Evolutionary conservation across 345 rosid species (phyloP), one percentile per base, ranked within the genome.

Genomic region (Bruguiera sexangula): DNA sequence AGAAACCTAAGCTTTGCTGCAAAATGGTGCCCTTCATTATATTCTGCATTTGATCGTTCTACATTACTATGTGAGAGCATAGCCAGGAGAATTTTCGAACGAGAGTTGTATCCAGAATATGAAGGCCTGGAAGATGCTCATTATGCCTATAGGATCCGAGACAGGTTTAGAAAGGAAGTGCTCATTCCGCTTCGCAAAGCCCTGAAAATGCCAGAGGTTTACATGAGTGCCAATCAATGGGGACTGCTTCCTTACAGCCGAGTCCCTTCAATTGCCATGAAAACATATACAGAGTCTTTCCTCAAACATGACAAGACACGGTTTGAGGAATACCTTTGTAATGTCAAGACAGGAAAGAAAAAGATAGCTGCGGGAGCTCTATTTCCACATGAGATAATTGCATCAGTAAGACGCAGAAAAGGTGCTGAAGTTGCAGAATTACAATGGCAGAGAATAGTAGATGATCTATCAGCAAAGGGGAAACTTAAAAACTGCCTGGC

Each of bases 231-330:
- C 11, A 74, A 68, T 22, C 26, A 62, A 8, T 68, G 78, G 73
- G 15, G 27, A 16, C 9, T 26, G 9, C 64, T 69, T 18, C 73
- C 66, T 69, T 75, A 75, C 74, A 52, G 65, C 43, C 64, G 74
- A 63, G 78, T 75, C 13, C 19, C 78, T 20, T 75, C 74, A 8
- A 66, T 75, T 15, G 74, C 78, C 2, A 75, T 69, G 78, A 75
- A 69, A 66, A 64, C 26, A 32, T 75, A 75, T 53, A 69, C 58
- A 39, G 48, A 21, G 24, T 26, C 29, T n/a, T 69, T 75, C 26
- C 5, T 9, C 13, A 65, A 50, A 53, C 78, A 69, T 32, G 78
- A 75, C 19, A 43, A 26, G 1, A 60, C 65, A 29, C 34, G 74
- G 22, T 75, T 75, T 60, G 0, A 50, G 7, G 69, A 53, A 62